phyloP scores from a whole-genome alignment of 1,139 yeast genomes.

The Pichia sp. region DNA sequence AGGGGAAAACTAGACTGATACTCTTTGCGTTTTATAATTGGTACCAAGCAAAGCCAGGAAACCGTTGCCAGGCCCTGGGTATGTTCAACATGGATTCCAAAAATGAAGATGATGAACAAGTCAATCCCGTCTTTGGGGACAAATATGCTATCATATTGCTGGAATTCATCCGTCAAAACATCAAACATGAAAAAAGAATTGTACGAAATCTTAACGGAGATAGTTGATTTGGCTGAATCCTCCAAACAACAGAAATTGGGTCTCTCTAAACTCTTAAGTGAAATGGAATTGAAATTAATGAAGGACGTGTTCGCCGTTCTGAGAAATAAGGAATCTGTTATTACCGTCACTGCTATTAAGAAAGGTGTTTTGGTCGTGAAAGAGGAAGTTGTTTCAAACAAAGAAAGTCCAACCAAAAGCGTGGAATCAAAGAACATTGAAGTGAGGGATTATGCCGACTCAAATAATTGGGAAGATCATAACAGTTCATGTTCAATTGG shows the following conservation, averaged over 20 bases:
- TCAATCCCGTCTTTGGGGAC: conserved; percentile 8
- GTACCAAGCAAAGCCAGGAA: conserved; percentile 9
- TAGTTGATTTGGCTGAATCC: conserved; percentile 5
- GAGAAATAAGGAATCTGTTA: conserved; percentile 1
- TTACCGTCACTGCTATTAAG: background rate
- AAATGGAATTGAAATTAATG: conserved; percentile 5
- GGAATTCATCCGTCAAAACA: conserved; percentile 3
- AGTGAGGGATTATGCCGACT: background rate
- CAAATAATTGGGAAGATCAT: too few species aligned
- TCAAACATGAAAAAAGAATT: conserved; percentile 2
- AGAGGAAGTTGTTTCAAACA: background rate
- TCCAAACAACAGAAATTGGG: conserved; percentile 6
- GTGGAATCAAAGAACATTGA: background rate
- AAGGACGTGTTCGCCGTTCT: conserved; percentile 7
- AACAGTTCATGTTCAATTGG: too few species aligned
- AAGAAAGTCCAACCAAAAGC: background rate
- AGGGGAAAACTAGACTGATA: conserved; percentile 16
- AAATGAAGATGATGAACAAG: background rate
- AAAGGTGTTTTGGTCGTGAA: background rate
- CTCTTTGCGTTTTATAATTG: conserved; percentile 14
- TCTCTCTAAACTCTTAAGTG: conserved; percentile 3
- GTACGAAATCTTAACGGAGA: conserved; percentile 3
- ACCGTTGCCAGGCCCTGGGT: background rate
- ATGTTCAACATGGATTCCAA: conserved; percentile 5
- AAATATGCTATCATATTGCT: conserved; percentile 9